Evolutionary conservation across 73 alveolate genomes (phyloP), one percentile per base, ranked within the genome.

Genomic region (Urostyla sp.): DNA sequence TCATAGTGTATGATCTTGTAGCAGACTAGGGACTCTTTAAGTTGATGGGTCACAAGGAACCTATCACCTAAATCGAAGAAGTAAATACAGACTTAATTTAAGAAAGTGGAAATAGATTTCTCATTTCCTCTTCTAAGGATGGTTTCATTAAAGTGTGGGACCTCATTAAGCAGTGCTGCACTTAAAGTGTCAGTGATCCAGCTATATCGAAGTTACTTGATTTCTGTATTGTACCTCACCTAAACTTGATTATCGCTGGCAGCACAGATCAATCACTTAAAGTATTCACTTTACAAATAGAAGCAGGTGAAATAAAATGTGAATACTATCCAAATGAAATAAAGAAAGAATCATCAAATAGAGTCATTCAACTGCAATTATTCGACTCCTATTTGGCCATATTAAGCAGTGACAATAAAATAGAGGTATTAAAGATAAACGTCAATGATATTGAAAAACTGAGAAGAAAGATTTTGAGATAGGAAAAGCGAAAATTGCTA

Each of bases 11-110:
- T 60, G 99, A 94, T 59, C 69, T 92, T 23, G 91, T 94, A 8
- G 94, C 94, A 35, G 95, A 94, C 60, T 46, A 78, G 30, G 90
- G 93, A 32, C 82, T 75, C 16, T 89, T 61, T 69, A 87, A 91
- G 75, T 87, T 94, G 43, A 75, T 88, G 58, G 99, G 99, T 24
- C 99, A 94, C 88, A 86, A 90, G 63, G 99, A 92, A 50, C 69
- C 85, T 36, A 85, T 94, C 53, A 90, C 92, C 40, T 32, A 83
- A 23, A 63, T 89, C 51, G n/a, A n/a, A n/a, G n/a, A n/a, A n/a
- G n/a, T n/a, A n/a, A n/a, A n/a, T n/a, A n/a, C n/a, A n/a, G 85
- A 80, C 50, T 26, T 72, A 30, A 5, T 48, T 16, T 13, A 35
- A 1, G 84, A 72, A 24, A 6, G 26, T 49, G 90, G 74, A 24